These are phyloP conservation scores for Trematosphaeria pertusa DNA, from an alignment of 2,329 filamentous ascomycete genomes.

Conservation along the genomic window DNA sequence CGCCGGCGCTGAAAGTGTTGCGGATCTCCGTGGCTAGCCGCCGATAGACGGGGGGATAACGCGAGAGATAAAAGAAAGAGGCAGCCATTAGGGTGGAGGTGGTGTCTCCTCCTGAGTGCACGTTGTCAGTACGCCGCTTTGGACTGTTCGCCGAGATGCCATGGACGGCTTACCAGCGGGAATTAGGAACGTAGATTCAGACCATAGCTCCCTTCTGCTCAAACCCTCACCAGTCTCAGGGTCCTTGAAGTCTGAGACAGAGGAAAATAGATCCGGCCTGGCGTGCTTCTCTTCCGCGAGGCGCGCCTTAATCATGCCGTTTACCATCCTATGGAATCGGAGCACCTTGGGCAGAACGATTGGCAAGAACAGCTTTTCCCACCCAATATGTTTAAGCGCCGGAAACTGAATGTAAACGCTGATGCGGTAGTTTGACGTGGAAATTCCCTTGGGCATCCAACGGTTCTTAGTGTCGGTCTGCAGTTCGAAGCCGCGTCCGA, in stretches of 20 bases:
- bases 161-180: constrained; percentile 16
- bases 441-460: constrained; percentile 30
- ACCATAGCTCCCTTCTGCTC: constrained; percentile 16
- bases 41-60: constrained; percentile 33
- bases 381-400: constrained; percentile 8
- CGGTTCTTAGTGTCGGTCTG: constrained; percentile 34
- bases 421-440: constrained; percentile 22
- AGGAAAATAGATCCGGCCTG: constrained; percentile 48
- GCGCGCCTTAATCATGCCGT: constrained; percentile 12
- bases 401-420: constrained; percentile 21
- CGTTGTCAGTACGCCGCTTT: not conserved
- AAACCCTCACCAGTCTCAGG: constrained; percentile 38
- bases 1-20: constrained; percentile 5
- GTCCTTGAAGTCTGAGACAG: constrained; percentile 49
- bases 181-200: constrained; percentile 20
- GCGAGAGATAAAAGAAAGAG: constrained; percentile 47
- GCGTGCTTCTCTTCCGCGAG: constrained; percentile 13
- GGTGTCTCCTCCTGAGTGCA: constrained; percentile 50
- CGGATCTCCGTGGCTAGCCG: constrained; percentile 22
- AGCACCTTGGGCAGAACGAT: constrained; percentile 12
- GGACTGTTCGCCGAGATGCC: too few relatives aligned
- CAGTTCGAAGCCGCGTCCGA: constrained; percentile 43
- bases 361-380: constrained; percentile 13
- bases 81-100: constrained; percentile 35
- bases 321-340: constrained; percentile 9